Base-by-base conservation (phyloP, 306 rosid genomes). In the Adenanthera pavonina region DNA sequence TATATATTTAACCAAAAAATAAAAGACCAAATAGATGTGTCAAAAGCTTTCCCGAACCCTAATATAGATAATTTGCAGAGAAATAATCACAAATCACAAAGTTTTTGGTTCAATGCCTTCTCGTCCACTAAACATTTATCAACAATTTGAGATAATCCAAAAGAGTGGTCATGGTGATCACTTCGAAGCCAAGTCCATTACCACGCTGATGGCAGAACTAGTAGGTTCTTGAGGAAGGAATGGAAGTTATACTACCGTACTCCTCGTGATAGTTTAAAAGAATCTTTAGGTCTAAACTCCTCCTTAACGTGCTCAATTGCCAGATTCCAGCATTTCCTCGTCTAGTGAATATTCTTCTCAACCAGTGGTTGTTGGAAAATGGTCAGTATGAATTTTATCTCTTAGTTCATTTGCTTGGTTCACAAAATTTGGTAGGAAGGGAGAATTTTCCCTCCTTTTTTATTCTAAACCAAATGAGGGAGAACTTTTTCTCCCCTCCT, bases 261-360 rank as follows among this genome's bases (percentile, higher is more conserved):
- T n/a, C 85, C 84, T 10, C n/a, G n/a, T 1, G n/a, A 78, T 70
- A 40, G 56, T 43, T 71, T 84, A 53, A 20, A 64, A 1, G 84
- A 87, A 81, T 90, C 92, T 15, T 64, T 62, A 7, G 94, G 94
- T n/a, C 81, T 84, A 35, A 65, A 87, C 6, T 38, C 72, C 16
- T 36, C 86, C 1, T 68, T 90, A 4, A 4, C 85, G 91, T 11
- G 47, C 77, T 4, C 69, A 43, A n/a, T 80, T 87, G 46, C 92
- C 92, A 0, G 25, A 54, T n/a, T 79, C 86, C 57, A 57, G 72
- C 41, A 85, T 76, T 15, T 51, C 83, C 25, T 0, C 72, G 2
- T 79, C 81, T 19, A 8, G 49, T 56, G 17, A 76, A 25, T 14
- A 52, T 7, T 84, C 86, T n/a, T 84, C 86, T n/a, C 54, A 72